Evolutionary conservation across 176 grass and related monocot genomes (phyloP).

Genomic region (Microstegium vimineum): DNA sequence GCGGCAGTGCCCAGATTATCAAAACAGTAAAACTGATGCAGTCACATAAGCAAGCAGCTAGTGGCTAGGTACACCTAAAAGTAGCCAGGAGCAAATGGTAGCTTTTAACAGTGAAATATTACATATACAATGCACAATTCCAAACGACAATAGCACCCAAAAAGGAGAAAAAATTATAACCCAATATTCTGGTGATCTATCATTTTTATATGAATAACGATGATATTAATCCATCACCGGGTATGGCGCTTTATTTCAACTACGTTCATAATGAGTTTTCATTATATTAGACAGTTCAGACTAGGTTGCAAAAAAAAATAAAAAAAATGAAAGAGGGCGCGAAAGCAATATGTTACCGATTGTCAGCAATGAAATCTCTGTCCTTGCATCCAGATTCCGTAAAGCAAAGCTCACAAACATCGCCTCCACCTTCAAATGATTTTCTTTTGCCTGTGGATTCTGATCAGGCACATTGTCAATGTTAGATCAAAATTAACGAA

Average conservation of each 20-base stretch:
- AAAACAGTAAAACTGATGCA: neutral
- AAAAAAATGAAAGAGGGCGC: neutral
- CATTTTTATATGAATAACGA: neutral
- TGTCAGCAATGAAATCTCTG: conserved; percentile 35
- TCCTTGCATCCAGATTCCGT: conserved; percentile 46
- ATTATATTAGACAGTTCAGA: neutral
- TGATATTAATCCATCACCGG: neutral
- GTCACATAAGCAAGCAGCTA: neutral
- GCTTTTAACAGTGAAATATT: conserved; percentile 1
- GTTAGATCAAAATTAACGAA: conserved; percentile 11
- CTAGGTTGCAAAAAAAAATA: neutral
- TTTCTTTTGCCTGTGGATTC: conserved; percentile 54
- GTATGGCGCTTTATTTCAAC: neutral
- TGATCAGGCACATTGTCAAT: conserved; percentile 3
- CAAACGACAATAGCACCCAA: neutral
- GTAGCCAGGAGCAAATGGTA: neutral
- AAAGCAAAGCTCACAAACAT: conserved; percentile 44
- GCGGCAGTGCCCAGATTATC: too few relatives aligned
- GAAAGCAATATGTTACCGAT: conserved; percentile 24
- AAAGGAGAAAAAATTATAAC: neutral
- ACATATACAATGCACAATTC: neutral
- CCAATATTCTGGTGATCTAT: neutral
- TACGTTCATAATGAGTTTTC: neutral
- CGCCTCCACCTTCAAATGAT: conserved; percentile 52
- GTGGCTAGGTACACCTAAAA: neutral